Evolutionary conservation across 2,329 filamentous ascomycete genomes (phyloP).

Genomic region (Hirsutella rhossiliensis): DNA sequence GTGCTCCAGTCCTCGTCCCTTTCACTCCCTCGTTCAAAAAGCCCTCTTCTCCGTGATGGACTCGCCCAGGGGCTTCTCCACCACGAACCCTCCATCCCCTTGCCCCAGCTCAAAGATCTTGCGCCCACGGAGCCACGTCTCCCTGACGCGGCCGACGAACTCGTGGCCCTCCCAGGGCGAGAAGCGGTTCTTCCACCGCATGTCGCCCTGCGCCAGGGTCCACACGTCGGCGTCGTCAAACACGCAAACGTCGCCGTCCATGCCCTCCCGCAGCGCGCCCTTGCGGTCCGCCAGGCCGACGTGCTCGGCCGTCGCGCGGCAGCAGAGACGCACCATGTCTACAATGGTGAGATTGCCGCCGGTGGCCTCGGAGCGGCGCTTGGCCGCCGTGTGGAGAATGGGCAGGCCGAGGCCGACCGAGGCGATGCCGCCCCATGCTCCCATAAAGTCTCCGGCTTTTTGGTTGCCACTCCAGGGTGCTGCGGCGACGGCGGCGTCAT

Average conservation of each 20-base stretch:
- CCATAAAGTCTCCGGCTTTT: conserved; percentile 73
- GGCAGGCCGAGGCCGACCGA: conserved; percentile 86
- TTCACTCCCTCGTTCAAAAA: conserved; percentile 15
- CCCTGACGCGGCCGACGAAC: conserved; percentile 65
- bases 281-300: conserved; percentile 74
- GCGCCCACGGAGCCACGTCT: conserved; percentile 74
- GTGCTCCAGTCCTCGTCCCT: no score
- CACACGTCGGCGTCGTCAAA: conserved; percentile 81
- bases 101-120: conserved; percentile 62
- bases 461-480: conserved; percentile 2
- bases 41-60: conserved; percentile 49
- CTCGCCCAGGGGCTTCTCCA: conserved; percentile 33
- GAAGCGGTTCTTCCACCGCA: conserved; percentile 92
- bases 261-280: conserved; percentile 63
- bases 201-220: conserved; percentile 60
- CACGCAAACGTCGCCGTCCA: conserved; percentile 80
- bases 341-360: conserved; percentile 40
- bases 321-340: conserved; percentile 78
- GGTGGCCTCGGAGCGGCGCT: conserved; percentile 40
- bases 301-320: conserved; percentile 74
- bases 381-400: conserved; percentile 73
- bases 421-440: conserved; percentile 92
- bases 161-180: conserved; percentile 77
- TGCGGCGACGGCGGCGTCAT: conserved; percentile 3
- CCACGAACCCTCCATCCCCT: conserved; percentile 35